Conservation (phyloP, 2,329 filamentous ascomycete genomes). For the Fusarium musae region DNA sequence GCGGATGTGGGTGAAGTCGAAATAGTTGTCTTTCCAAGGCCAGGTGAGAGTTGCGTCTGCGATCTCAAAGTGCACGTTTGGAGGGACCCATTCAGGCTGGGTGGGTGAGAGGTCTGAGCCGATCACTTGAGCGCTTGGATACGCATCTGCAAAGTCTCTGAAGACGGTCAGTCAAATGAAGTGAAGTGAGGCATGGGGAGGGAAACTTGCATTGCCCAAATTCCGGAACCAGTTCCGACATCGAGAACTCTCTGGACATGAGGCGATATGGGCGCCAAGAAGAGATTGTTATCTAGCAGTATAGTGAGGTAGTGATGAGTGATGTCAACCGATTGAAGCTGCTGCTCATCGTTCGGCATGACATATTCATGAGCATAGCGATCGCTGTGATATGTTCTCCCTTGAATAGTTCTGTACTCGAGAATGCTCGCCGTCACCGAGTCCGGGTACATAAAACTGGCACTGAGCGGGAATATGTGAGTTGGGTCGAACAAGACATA, state of each 20-base stretch:
- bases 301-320: conserved; percentile 42
- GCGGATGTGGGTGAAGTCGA: conserved; percentile 38
- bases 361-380: conserved; percentile 36
- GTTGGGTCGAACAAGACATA: background rate
- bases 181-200: too few species aligned
- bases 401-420: conserved; percentile 38
- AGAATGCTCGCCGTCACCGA: conserved; percentile 39
- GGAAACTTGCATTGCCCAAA: conserved; percentile 26
- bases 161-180: background rate
- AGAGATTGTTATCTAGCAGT: conserved; percentile 36
- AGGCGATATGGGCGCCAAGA: conserved; percentile 32
- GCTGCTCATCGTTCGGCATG: conserved; percentile 40
- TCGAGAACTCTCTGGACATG: conserved; percentile 40
- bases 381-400: conserved; percentile 41
- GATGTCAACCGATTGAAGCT: conserved; percentile 39
- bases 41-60: conserved; percentile 36
- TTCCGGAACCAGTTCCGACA: conserved; percentile 41
- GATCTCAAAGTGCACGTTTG: conserved; percentile 37
- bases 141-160: conserved; percentile 37
- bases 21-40: conserved; percentile 35
- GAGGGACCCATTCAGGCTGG: conserved; percentile 39
- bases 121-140: conserved; percentile 29
- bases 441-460: conserved; percentile 33
- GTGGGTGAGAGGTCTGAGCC: conserved; percentile 38
- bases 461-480: conserved; percentile 15